Evolutionary conservation across 2,329 filamentous ascomycete species (phyloP), one percentile per base, ranked within the genome.

Genomic region (Fusarium zealandicum): DNA sequence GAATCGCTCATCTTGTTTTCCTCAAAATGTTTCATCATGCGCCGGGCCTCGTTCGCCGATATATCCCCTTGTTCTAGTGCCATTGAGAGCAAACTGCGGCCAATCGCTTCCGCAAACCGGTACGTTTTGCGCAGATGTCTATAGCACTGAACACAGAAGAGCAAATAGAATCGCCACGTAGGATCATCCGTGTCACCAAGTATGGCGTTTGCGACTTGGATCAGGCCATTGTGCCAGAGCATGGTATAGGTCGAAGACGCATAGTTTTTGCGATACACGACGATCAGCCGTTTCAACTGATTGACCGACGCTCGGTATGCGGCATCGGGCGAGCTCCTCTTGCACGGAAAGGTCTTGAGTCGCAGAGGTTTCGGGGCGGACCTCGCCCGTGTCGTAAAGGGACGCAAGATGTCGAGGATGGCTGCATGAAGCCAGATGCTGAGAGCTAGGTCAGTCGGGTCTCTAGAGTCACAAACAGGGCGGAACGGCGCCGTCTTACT

Each of bases 361-460:
- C 33, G 44, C 1, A 45, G 16, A 7, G 43, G 43, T n/a, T 56
- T 53, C 18, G 9, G 9, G 2, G 37, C 25, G 16, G 28, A 14
- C 14, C 16, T 46, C 14, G 40, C 59, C 22, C 28, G 42, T 33
- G 43, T 27, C 5, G 59, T 40, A 37, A 68, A 66, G 7, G 65
- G 64, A 2, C 64, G 59, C n/a, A 75, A 71, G 8, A 78, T 69
- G 17, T 73, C 70, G 4, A 78, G 69, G 13, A 78, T 64, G 10
- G 68, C 70, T 8, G 69, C 67, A 32, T 78, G 75, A 6, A 76
- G 60, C 74, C 73, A 77, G n/a, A 77, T 71, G 44, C 75, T 78
- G 20, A 22, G n/a, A n/a, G n/a, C 18, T 12, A 25, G 12, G 6
- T 56, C 12, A 59, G 8, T 16, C 11, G 3, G 4, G 1, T 25